Evolutionary conservation across 75 land plant genomes (phyloP), one percentile per base, ranked within the genome.

Genomic region (Larix kaempferi): DNA sequence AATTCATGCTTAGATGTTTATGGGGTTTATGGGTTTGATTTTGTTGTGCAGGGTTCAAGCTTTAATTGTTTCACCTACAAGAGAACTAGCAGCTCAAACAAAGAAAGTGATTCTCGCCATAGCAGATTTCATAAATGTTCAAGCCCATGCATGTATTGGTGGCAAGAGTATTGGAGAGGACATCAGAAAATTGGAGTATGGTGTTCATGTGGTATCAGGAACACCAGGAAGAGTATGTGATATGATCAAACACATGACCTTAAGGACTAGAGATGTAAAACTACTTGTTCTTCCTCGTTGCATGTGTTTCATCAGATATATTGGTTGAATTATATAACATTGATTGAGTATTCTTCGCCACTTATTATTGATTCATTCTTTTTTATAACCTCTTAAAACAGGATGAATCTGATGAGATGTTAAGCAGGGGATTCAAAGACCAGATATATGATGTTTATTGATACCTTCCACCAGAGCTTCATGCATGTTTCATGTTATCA

Each of bases 391-490:
- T 2, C 25, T 80, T 76, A 35, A 35, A 64, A 35, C 81, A 95
- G 98, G 99, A 98, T 91, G 99, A 98, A 74, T 91, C 98, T 74
- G 99, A 98, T 93, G 99, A 98, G 84, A 98, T 98, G 99, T 80
- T 98, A 74, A 95, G 96, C 89, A 84, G 99, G 77, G 99, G 98
- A 1, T 98, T 98, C 78, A 98, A 98, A 80, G 99, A 98, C 78
- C 98, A 98, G 74, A 98, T 98, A 75, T 94, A 94, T 85, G 99
- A 98, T 90, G 94, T 95, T n/a, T 98, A 95, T 78, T 82, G 98
- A 76, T 93, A 95, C 84, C 94, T 98, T 74, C 98, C 98, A 41
- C 98, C 99, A 57, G 98, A 98, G 23, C 88, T 98, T 72, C 99
- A 98, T 91, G 93, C 88, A 77, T 33, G 76, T 16, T 29, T 52